Base-by-base conservation (phyloP, 306 rosid genomes). In the Vicia sativa region DNA sequence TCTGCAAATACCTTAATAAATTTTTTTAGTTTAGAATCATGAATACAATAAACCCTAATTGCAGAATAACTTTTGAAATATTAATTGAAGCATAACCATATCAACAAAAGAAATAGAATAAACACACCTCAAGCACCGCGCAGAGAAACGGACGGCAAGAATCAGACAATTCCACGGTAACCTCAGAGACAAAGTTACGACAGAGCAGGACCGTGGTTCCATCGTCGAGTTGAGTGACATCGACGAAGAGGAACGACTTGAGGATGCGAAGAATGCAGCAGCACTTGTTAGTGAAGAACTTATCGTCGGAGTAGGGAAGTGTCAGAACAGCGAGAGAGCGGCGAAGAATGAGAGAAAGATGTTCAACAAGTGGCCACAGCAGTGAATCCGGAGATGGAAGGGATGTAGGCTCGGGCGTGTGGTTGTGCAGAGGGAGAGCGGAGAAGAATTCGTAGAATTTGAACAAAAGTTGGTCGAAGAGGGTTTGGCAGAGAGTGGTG, bases 1-100 rank as follows among this genome's bases (percentile, higher is more conserved):
- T 90, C 96, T 18, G 89, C 96, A 75, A 90, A 86, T 43, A 80
- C 96, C 98, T 92, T 72, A 58, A 78, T 76, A 63, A 78, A 13
- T 48, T 13, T 16, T 57, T 79, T 50, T 74, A 38, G 46, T 66
- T 79, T 82, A 81, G 87, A 75, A 42, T 19, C 67, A 73, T 37
- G 29, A 69, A 62, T 8, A 77, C 1, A 19, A 31, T 31, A 57
- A 31, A 41, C 25, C 52, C 61, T 35, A 73, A 44, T 54, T 67
- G 45, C 42, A 48, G 1, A 10, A 25, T 21, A 21, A 43, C 14
- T 21, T 21, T 21, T 21, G 23, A 21, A 21, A 21, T 3, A 9
- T 61, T 7, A 8, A 2, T 34, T 26, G 21, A 31, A 46, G 59
- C 59, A 54, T n/a, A 29, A 44, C 1, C 10, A 49, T 25, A 23